These are phyloP conservation scores for Thelonectria olida DNA, from an alignment of 2,329 filamentous ascomycete species.

Conservation along the genomic window DNA sequence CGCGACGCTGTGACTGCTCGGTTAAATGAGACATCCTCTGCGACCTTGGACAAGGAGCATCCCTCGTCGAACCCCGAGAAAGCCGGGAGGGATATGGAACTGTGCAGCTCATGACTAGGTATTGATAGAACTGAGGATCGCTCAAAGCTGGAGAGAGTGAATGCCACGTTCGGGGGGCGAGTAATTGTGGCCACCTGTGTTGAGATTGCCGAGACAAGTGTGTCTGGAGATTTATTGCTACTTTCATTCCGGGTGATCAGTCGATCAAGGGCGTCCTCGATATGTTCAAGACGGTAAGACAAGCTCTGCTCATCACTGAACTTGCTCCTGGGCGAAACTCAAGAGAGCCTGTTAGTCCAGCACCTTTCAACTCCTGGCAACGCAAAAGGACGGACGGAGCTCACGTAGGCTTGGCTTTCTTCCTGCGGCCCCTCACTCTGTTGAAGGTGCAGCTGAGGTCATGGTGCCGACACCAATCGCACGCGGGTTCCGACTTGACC, in stretches of 20 bases:
- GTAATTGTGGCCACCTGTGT: not conserved
- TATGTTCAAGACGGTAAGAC: not conserved
- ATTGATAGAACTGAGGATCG: not conserved
- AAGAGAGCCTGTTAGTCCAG: not conserved
- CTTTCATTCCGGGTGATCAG: not conserved
- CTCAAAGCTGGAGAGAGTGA: not conserved
- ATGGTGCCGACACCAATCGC: not conserved
- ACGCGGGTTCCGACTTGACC: not conserved
- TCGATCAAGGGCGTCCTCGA: not conserved
- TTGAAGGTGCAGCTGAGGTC: not conserved
- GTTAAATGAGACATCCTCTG: too few species aligned
- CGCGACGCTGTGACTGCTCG: too few species aligned
- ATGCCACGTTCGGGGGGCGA: not conserved
- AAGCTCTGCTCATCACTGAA: not conserved
- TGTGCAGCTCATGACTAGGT: not conserved
- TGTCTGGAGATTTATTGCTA: not conserved
- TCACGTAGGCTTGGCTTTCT: not conserved
- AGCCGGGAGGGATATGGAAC: not conserved
- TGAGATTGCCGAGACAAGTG: not conserved
- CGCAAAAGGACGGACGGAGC: not conserved
- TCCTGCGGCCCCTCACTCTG: not conserved
- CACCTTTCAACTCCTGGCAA: not conserved
- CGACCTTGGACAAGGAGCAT: too few species aligned
- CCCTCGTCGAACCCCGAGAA: too few species aligned
- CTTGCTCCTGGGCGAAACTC: not conserved